A percentile compares a stretch with the other conserved stretches of the same genome.
Conservation (phyloP, 2,329 filamentous ascomycete genomes). For the Penicillium vulpinum region DNA sequence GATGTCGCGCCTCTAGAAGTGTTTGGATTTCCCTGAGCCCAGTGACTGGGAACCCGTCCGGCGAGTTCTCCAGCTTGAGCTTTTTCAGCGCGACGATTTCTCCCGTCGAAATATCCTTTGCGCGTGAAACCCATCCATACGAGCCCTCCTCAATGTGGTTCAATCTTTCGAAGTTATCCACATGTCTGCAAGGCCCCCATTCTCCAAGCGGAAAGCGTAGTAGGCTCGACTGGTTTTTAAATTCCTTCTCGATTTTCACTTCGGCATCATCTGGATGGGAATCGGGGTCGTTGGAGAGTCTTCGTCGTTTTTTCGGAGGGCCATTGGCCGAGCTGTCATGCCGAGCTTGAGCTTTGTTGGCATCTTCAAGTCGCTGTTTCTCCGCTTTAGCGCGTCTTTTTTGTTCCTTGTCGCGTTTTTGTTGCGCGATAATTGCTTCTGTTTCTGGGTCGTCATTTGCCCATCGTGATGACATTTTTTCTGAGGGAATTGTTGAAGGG, state of each 20-base stretch:
- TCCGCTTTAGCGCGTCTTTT: constrained; percentile 82
- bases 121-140: constrained; percentile 91
- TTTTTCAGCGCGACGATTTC: constrained; percentile 89
- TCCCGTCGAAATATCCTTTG: constrained; percentile 70
- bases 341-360: constrained; percentile 39
- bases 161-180: constrained; percentile 85
- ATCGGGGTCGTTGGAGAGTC: constrained; percentile 58
- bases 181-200: constrained; percentile 73
- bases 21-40: constrained; percentile 93
- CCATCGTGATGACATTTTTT: constrained; percentile 76
- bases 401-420: constrained; percentile 81
- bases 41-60: constrained; percentile 87
- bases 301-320: constrained; percentile 58
- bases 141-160: constrained; percentile 98
- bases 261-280: constrained; percentile 27
- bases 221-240: constrained; percentile 54
- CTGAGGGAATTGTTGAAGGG: not conserved
- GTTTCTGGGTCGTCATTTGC: constrained; percentile 80
- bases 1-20: constrained; percentile 74
- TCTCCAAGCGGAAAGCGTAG: constrained; percentile 68
- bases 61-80: constrained; percentile 78
- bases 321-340: constrained; percentile 28
- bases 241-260: constrained; percentile 17
- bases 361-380: constrained; percentile 69
- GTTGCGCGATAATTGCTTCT: constrained; percentile 64